Evolutionary conservation across 345 rosid species (phyloP), one percentile per base, ranked within the genome.

Genomic region (Gossypium anomalum): DNA sequence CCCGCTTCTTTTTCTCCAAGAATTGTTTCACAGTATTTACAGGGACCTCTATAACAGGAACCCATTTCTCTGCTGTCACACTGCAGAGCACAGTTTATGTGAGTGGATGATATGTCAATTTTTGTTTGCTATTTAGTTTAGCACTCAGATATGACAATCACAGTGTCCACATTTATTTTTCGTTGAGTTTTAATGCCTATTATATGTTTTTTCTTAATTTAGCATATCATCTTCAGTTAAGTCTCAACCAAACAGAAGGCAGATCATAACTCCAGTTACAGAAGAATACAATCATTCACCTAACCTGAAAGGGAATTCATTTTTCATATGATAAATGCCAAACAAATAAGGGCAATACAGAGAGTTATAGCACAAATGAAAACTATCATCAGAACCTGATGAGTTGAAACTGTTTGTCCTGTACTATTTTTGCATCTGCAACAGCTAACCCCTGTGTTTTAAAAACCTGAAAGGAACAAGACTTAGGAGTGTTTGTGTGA

Each of bases 61-160:
- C 93, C 98, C 98, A 94, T 83, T 89, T 92, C 84, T 94, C 98
- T 20, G 95, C 97, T 47, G 97, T 92, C 82, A 94, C 98, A 77
- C 98, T 92, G 85, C 63, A 86, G 58, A 84, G 75, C 13, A 60
- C 64, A 73, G 67, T 45, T n/a, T 51, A 66, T 13, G 63, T 27
- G 51, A 71, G 61, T 17, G 16, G 62, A 25, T 27, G 52, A 27
- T 47, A 27, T 8, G 48, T 49, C 57, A 68, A 68, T 34, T 34
- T 34, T 34, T 5, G 41, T 34, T 34, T 34, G 41, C 41, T 34
- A 34, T 34, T 34, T 34, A 34, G 7, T 63, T 44, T 19, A 45
- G 23, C 53, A 13, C 71, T 22, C 7, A 14, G 27, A 45, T 48
- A 44, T 16, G 27, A 45, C 41, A 47, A n/a, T 70, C 55, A 57